Base-by-base conservation (phyloP, 495 filamentous ascomycete genomes). In the Thozetella sp. region DNA sequence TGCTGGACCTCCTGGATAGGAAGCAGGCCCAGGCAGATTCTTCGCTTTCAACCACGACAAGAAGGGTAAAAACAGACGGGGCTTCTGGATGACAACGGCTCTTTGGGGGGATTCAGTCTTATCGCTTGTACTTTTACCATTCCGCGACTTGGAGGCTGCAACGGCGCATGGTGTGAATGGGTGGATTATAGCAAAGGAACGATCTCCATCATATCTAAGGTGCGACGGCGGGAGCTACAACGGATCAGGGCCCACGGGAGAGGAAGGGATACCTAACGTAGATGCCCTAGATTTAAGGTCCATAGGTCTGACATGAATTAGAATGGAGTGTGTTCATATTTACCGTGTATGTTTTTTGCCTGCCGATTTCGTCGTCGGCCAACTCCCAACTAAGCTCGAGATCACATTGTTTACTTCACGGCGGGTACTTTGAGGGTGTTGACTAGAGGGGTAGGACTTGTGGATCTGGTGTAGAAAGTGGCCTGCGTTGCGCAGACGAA, bases 251-350 rank as follows among this genome's bases (percentile, higher is more conserved):
- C 15, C 6, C 30, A 37, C 30, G 30, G 17, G 17, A n/a, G 43
- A 48, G 43, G 43, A 48, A 48, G n/a, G 43, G 43, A 48, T 48
- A 48, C 43, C 43, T 48, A 48, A n/a, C 43, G 43, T 48, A 48
- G 43, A 48, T 48, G 43, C 20, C 20, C n/a, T 48, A 48, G 43
- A 48, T n/a, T n/a, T n/a, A 11, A 19, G 43, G 43, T 48, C 43
- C 20, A 48, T 48, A 48, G 43, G 43, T 48, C 43, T 13, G 20
- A 15, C 43, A 48, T 48, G 11, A 48, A 48, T 48, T 48, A 48
- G 43, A 48, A 48, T 48, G 43, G 43, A n/a, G 43, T 48, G 43
- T 48, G 43, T 48, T 48, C 43, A 48, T 48, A 48, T n/a, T 20
- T 48, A 3, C n/a, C n/a, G n/a, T n/a, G n/a, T n/a, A n/a, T n/a